Base-by-base conservation (phyloP, 257 asterid genomes). In the Scutellaria galericulata region DNA sequence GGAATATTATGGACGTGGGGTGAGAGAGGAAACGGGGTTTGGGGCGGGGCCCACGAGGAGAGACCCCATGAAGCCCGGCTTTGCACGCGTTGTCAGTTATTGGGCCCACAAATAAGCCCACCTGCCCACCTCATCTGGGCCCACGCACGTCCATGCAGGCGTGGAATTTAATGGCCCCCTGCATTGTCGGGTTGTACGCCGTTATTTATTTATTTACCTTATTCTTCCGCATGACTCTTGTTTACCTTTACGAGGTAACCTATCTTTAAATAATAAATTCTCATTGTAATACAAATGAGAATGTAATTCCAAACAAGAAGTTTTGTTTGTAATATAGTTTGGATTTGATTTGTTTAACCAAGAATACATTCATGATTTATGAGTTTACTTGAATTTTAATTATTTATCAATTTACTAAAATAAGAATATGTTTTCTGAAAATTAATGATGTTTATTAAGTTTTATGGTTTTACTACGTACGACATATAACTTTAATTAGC, bases 31-130 rank as follows among this genome's bases (percentile, higher is more conserved):
- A 45, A 5, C 48, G 61, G 35, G 47, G 56, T 20, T 15, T 4
- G 9, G 54, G 51, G 24, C 65, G 86, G 83, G 48, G 71, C 74
- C 75, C 44, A 7, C 10, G 7, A 7, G 42, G 22, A 40, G 73
- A 39, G 53, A 52, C 68, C 75, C 75, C 81, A 74, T 60, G 84
- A 69, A 76, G 65, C 14, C 72, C 53, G 75, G 75, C 15, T 44
- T 72, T 35, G 93, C 90, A 87, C 88, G 93, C 90, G 87, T 84
- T 64, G 85, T 87, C 86, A 86, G 87, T 14, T 5, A 9, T 2
- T 79, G 88, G 82, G 46, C 82, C 85, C 88, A 81, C 77, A 11
- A 9, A 0, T 1, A 37, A 39, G 41, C 48, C 55, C 66, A 73
- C 48, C 59, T 54, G n/a, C n/a, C n/a, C n/a, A n/a, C n/a, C n/a